Evolutionary conservation across 2,329 filamentous ascomycete genomes (phyloP), one percentile per base, ranked within the genome.

Genomic region (Ciborinia camelliae): DNA sequence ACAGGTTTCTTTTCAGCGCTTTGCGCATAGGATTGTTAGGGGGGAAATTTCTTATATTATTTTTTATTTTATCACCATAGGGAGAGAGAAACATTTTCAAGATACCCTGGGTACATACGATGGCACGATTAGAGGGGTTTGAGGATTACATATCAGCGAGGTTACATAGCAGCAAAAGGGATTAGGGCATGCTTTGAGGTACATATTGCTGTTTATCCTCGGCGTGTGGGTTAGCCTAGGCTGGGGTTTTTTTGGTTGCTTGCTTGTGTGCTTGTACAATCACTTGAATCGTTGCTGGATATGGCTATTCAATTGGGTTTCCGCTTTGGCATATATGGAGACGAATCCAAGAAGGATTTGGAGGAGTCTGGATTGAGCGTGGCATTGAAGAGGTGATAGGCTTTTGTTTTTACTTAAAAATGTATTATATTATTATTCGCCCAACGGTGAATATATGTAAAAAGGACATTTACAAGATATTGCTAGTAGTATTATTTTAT

Each of bases 101-200:
- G 62, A 63, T 63, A 63, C 62, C 62, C 62, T 23, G 53, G 53
- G 54, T 59, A 63, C 54, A 63, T 51, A 63, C 53, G 62, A 63
- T 63, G 62, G 53, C 62, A 63, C 62, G 62, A 63, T 51, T 59
- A 63, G 62, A 63, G 26, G 47, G 62, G 43, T 39, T 59, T 58
- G 45, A 50, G 62, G 45, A 41, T 50, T 63, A 63, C 35, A 59
- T 51, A 63, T 63, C 62, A 63, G 47, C 28, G 30, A 39, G 26
- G 43, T 58, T 63, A 63, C 43, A 59, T 59, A 63, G 59, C 45
- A 58, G 47, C 20, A 30, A 57, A 39, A 59, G 26, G 62, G 53
- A 30, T 37, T 39, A n/a, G 35, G 35, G 53, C 39, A 50, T 59
- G 37, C 43, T 51, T 63, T 41, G 45, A 35, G 51, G 62, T 63